phyloP scores from a whole-genome alignment of 768 basidiomycete species.

The Phanerodontia chrysosporium region DNA sequence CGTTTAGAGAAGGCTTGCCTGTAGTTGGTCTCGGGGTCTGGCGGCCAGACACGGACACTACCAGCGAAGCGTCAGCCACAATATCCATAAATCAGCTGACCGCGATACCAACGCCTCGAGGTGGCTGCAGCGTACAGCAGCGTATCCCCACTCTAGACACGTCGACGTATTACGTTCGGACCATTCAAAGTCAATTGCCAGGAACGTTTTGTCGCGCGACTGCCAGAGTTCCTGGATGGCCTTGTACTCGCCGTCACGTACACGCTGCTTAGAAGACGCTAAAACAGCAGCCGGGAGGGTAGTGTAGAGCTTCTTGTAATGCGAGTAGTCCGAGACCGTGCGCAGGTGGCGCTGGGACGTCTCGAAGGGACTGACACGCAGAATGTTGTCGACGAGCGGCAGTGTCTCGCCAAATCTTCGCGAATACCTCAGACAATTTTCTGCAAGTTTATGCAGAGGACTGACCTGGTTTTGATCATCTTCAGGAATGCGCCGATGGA shows the following conservation, averaged over 20 bases:
- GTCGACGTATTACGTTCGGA: conserved; percentile 67
- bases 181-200: conserved; percentile 73
- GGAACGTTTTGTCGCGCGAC: conserved; percentile 64
- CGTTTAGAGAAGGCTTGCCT: conserved; percentile 46
- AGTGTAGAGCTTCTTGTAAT: conserved; percentile 66
- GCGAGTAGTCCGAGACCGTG: conserved; percentile 59
- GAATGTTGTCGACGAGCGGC: conserved; percentile 67
- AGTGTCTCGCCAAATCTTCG: conserved; percentile 72
- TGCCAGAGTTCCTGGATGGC: conserved; percentile 68
- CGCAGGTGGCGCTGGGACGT: conserved; percentile 63
- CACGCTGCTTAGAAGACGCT: conserved; percentile 58
- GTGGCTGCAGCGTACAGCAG: conserved; percentile 70
- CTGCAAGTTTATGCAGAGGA: not conserved
- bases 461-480: conserved; percentile 79
- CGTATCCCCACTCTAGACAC: conserved; percentile 79
- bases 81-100: conserved; percentile 8
- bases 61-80: not conserved
- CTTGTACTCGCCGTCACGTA: conserved; percentile 62
- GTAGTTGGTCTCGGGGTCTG: conserved; percentile 70
- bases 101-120: conserved; percentile 52
- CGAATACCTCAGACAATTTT: not conserved
- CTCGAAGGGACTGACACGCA: conserved; percentile 67
- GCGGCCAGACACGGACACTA: conserved; percentile 74
- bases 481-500: conserved; percentile 73
- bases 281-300: conserved; percentile 69